Percentiles rank a stretch among this genome's conserved stretches.
Evolutionary conservation across 805 yeast species (phyloP).

Genomic region (Jamesozyma lodderae): DNA sequence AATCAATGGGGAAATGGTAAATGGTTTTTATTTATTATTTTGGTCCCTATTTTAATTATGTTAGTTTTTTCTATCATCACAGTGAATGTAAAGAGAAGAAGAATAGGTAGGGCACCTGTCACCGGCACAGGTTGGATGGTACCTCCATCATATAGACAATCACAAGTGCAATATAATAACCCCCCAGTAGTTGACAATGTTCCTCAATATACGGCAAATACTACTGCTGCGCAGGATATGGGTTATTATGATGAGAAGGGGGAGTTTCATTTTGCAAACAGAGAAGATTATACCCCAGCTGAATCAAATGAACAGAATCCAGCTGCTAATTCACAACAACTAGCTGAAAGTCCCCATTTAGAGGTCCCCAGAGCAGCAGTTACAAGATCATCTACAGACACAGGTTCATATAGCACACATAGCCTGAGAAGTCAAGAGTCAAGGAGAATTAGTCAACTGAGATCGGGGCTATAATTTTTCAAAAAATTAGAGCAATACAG

Average conservation of each 20-base stretch:
- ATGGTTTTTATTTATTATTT: conserved; percentile 25
- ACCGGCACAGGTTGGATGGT: conserved; percentile 57
- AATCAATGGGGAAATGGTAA: conserved; percentile 28
- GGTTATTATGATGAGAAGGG: conserved; percentile 67
- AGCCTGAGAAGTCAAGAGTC: too few species aligned
- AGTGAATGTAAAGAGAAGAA: conserved; percentile 8
- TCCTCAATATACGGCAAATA: conserved; percentile 57
- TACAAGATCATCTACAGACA: too few species aligned
- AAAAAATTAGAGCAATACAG: too few species aligned
- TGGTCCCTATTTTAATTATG: conserved; percentile 8
- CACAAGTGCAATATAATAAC: conserved; percentile 44
- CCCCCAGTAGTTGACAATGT: conserved; percentile 35
- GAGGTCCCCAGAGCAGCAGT: background rate
- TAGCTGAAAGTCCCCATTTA: too few species aligned
- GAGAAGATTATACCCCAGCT: conserved; percentile 7
- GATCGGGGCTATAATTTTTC: too few species aligned
- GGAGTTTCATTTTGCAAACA: conserved; percentile 32
- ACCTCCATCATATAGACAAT: conserved; percentile 53
- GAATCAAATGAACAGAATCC: too few species aligned
- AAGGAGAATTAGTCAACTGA: too few species aligned
- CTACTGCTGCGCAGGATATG: conserved; percentile 58
- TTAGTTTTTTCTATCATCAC: conserved; percentile 7
- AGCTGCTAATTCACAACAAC: too few species aligned
- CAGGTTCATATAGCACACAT: too few species aligned
- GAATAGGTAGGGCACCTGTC: conserved; percentile 41